phyloP scores from a whole-genome alignment of 495 filamentous ascomycete genomes.

The Clavariopsis aquatica region DNA sequence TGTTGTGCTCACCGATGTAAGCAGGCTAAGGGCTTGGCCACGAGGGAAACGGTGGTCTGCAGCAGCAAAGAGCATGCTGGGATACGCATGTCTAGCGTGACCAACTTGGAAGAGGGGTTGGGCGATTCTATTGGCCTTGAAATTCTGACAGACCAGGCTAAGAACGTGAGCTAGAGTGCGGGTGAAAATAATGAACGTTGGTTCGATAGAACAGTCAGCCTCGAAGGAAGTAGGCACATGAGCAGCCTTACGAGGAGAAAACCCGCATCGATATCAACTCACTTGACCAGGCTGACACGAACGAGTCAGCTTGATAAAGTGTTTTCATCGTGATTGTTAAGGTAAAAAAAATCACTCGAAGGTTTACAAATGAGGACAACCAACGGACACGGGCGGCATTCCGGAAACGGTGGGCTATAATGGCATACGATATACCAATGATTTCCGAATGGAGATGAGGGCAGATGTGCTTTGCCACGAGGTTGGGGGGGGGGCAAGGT shows the following conservation, averaged over 20 bases:
- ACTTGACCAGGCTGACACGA: slow-evolving; percentile 35
- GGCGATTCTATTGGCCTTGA: not conserved
- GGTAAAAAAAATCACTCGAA: not conserved
- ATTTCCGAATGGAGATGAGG: not conserved
- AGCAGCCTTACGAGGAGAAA: slow-evolving; percentile 5
- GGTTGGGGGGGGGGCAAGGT: not conserved
- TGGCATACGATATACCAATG: not conserved
- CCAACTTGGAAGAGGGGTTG: not conserved
- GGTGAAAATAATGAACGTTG: not conserved
- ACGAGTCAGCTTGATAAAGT: slow-evolving; percentile 22
- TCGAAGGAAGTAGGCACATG: not conserved
- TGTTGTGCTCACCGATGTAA: slow-evolving; percentile 22
- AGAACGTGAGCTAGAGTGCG: not conserved
- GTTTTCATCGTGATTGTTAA: not conserved
- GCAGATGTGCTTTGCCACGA: not conserved
- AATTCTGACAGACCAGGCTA: not conserved
- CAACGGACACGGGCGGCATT: not conserved
- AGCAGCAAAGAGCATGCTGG: not conserved
- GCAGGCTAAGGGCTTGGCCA: slow-evolving; percentile 4
- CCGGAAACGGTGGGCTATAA: not conserved
- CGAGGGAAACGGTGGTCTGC: not conserved
- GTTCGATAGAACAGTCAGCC: not conserved
- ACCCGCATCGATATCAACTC: slow-evolving; percentile 19
- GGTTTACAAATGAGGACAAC: not conserved
- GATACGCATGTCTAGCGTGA: not conserved